Conservation (phyloP, 768 basidiomycete genomes). For the Mycena filopes region DNA sequence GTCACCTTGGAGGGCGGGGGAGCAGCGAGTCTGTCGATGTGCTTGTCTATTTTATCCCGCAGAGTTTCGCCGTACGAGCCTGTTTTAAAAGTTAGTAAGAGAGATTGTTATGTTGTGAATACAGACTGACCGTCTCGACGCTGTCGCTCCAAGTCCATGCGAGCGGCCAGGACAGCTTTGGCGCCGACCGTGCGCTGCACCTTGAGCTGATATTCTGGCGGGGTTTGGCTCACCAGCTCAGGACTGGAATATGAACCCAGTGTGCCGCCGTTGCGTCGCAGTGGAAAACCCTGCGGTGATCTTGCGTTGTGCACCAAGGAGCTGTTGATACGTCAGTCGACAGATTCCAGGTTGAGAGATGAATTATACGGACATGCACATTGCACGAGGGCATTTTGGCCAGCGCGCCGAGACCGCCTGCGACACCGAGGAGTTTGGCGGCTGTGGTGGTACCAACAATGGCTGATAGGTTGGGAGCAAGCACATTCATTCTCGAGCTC, state of each 20-base stretch:
- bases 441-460: constrained; percentile 99
- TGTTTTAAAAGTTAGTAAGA: constrained; percentile 39
- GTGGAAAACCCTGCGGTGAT: constrained; percentile 94
- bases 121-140: constrained; percentile 78
- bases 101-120: not conserved
- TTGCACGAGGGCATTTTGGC: constrained; percentile 97
- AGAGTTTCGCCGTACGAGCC: constrained; percentile 85
- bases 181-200: constrained; percentile 94
- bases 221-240: constrained; percentile 85
- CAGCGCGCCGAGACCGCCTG: constrained; percentile 90
- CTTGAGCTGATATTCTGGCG: constrained; percentile 90
- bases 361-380: constrained; percentile 75
- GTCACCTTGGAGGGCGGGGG: constrained; percentile 94
- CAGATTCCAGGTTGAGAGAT: not conserved
- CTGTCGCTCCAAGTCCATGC: constrained; percentile 93
- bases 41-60: constrained; percentile 91
- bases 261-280: constrained; percentile 87
- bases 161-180: constrained; percentile 88
- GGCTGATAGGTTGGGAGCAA: constrained; percentile 97
- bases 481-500: constrained; percentile 97
- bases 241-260: constrained; percentile 98
- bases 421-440: constrained; percentile 96
- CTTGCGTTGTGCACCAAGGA: constrained; percentile 94
- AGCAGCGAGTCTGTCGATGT: constrained; percentile 90
- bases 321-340: constrained; percentile 52